phyloP scores from a whole-genome alignment of 1,284 basidiomycete species.

The Ganoderma lucidum region DNA sequence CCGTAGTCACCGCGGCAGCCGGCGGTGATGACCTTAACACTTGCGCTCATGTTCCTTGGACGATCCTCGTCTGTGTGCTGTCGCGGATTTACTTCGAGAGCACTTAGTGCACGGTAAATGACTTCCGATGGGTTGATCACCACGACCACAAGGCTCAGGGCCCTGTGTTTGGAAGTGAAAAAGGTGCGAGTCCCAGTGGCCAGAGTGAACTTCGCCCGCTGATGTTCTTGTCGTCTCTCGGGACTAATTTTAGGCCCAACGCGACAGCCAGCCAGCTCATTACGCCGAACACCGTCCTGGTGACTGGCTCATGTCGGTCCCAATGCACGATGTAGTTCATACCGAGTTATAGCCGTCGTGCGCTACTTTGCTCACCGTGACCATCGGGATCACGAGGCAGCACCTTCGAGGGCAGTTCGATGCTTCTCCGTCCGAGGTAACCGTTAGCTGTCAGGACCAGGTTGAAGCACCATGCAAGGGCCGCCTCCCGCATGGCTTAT shows the following conservation, averaged over 20 bases:
- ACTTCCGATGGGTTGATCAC: neutral
- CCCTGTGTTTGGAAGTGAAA: conserved; percentile 13
- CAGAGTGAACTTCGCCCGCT: neutral
- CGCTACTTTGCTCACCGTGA: conserved; percentile 2
- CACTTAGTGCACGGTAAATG: neutral
- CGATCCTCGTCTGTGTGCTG: neutral
- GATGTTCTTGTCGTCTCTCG: neutral
- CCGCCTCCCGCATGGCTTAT: neutral
- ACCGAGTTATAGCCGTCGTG: conserved; percentile 27
- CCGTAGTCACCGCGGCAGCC: neutral
- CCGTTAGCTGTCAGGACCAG: conserved; percentile 14
- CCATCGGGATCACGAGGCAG: conserved; percentile 4
- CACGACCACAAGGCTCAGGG: neutral
- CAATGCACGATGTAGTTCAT: conserved; percentile 4
- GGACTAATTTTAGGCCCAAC: conserved; percentile 22
- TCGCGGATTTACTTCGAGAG: conserved; percentile 3
- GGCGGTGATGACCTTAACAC: neutral
- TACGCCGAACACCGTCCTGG: conserved; percentile 25
- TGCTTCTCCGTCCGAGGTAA: conserved; percentile 5
- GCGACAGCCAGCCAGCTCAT: conserved; percentile 19
- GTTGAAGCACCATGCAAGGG: neutral
- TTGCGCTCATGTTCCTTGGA: neutral
- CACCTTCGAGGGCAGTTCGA: neutral
- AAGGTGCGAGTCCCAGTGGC: conserved; percentile 19
- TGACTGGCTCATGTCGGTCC: conserved; percentile 18